Evolutionary conservation across 805 yeast species (phyloP).

Genomic region (Schwanniomyces polymorphus): DNA sequence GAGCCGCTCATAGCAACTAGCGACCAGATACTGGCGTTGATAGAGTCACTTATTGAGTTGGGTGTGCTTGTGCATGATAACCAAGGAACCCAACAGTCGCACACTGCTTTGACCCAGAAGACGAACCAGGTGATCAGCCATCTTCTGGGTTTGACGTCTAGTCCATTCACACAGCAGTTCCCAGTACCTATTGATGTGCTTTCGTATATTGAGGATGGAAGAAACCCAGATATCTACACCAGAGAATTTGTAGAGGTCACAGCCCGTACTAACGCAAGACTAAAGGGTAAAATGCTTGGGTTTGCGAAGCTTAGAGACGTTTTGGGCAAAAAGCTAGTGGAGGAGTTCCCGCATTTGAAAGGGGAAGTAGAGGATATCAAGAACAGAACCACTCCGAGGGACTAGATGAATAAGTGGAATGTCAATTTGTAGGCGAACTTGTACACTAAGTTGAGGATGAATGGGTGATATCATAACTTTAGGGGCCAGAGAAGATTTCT

Average conservation of each 20-base stretch:
- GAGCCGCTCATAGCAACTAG: conserved; percentile 30
- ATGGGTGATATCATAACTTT: too few species aligned
- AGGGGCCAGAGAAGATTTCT: too few species aligned
- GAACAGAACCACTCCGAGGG: conserved; percentile 32
- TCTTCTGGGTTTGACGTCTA: conserved; percentile 32
- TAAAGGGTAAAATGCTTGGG: conserved; percentile 81
- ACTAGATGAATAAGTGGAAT: not conserved
- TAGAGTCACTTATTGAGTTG: conserved; percentile 80
- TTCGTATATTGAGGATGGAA: conserved; percentile 90
- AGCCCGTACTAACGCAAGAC: conserved; percentile 82
- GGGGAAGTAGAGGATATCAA: conserved; percentile 58
- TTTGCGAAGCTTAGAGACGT: conserved; percentile 61
- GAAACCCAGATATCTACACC: conserved; percentile 96
- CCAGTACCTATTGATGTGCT: conserved; percentile 82
- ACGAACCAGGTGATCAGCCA: conserved; percentile 43
- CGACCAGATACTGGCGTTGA: conserved; percentile 29
- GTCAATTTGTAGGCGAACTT: too few species aligned
- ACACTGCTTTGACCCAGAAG: conserved; percentile 42
- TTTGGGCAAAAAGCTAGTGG: conserved; percentile 65
- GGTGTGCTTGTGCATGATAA: conserved; percentile 93
- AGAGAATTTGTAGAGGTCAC: conserved; percentile 95
- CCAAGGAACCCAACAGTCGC: conserved; percentile 83
- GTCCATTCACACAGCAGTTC: conserved; percentile 32
- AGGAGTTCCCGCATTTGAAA: conserved; percentile 77
- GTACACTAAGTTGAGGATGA: too few species aligned